A percentile compares a stretch with the other conserved stretches of the same genome.
phyloP scores from a whole-genome alignment of 306 rosid genomes.

The Senna siamea region DNA sequence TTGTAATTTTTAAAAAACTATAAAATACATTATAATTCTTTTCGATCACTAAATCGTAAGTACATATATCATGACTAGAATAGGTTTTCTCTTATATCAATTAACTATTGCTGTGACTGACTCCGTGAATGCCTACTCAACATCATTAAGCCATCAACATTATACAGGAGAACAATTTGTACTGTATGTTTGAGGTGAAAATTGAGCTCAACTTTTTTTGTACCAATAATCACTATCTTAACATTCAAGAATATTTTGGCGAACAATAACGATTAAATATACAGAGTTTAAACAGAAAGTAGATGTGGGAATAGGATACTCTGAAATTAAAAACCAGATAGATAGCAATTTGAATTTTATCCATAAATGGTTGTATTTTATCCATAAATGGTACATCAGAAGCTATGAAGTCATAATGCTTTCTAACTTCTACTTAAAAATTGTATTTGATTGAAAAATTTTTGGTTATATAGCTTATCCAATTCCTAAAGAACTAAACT shows the following conservation, averaged over 20 bases:
- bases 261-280: not conserved
- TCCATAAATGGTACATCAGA: not conserved
- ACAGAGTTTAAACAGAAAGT: too few relatives aligned
- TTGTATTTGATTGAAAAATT: conserved; percentile 22
- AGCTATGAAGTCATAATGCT: not conserved
- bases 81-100: too few relatives aligned
- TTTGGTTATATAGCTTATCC: not conserved
- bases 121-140: too few relatives aligned
- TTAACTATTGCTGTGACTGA: too few relatives aligned
- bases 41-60: too few relatives aligned
- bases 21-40: too few relatives aligned
- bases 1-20: too few relatives aligned
- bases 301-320: not conserved
- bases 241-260: not conserved
- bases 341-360: not conserved
- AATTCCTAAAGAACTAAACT: conserved; percentile 1
- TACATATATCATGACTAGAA: too few relatives aligned
- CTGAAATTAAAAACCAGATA: not conserved
- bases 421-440: conserved; percentile 19
- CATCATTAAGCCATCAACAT: not conserved
- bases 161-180: not conserved
- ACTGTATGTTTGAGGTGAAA: not conserved
- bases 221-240: not conserved
- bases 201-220: not conserved
- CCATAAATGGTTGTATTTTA: not conserved